Evolutionary conservation across 192 early-diverging fungal genomes (phyloP), one percentile per base, ranked within the genome.

Genomic region (Obelidium mucronatum): DNA sequence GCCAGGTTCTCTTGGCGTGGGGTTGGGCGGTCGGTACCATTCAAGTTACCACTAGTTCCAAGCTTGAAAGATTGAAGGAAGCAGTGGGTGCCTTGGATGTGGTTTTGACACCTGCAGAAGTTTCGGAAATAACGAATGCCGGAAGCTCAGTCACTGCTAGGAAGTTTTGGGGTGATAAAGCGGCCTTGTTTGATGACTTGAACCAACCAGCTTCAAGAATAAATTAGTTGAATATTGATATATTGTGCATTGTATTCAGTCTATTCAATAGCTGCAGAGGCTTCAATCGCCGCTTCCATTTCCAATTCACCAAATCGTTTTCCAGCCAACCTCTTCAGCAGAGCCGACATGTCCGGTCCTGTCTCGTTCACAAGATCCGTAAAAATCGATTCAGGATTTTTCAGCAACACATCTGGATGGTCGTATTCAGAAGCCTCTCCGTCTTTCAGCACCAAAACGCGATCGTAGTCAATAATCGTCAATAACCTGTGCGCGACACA

Each of bases 381-480:
- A 53, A 93, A 92, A 6, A 80, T 67, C 37, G 69, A 72, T 8
- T 26, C 58, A 2, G 80, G 82, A 71, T 77, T 82, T 33, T 31
- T 36, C 6, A 75, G 22, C 3, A 81, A 35, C 8, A 24, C 13
- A 30, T 35, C 59, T 24, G 80, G 80, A 17, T 62, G 22, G 51
- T 91, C 93, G 51, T 87, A 91, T 77, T 95, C 94, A 5, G 82
- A 84, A n/a, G 94, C 80, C 8, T 79, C 65, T 24, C 94, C 94
- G 28, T 83, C 78, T 42, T 93, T 91, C 15, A 95, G 75, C 0
- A 95, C 92, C 19, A 94, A 67, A 36, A 95, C 90, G 15, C 83
- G 76, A 71, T 90, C 86, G 64, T 82, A 86, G 73, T 89, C 87
- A 56, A 80, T 84, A 33, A 81, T 77, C 11, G 81, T 82, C 17